phyloP scores from a whole-genome alignment of 331 rosid species.

The Stylosanthes scabra region DNA sequence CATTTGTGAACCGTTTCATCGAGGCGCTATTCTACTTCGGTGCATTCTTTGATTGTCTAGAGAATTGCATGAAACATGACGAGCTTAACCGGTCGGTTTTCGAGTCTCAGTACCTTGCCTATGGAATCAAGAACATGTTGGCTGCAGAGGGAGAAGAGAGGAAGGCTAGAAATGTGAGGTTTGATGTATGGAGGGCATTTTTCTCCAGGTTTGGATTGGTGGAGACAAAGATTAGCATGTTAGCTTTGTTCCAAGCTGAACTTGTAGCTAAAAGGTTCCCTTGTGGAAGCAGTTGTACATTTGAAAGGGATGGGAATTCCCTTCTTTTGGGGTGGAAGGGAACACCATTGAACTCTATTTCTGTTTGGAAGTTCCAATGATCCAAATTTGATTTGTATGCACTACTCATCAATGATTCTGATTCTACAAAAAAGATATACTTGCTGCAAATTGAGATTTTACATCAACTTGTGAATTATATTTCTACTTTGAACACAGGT shows the following conservation, averaged over 20 bases:
- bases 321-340: conserved; percentile 77
- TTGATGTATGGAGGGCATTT: conserved; percentile 75
- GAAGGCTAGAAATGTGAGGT: conserved; percentile 51
- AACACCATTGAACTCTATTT: conserved; percentile 64
- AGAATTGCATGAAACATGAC: conserved; percentile 50
- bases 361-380: conserved; percentile 63
- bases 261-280: conserved; percentile 53
- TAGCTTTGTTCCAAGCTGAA: conserved; percentile 59
- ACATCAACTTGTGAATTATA: no score
- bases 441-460: no score
- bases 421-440: no score
- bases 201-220: conserved; percentile 60
- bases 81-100: conserved; percentile 43
- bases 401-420: no score
- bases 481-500: no score
- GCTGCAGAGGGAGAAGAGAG: conserved; percentile 68
- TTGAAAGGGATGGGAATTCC: conserved; percentile 54
- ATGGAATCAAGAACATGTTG: conserved; percentile 56
- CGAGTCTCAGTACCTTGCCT: conserved; percentile 54
- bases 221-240: conserved; percentile 62
- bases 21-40: conserved; percentile 68
- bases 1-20: conserved; percentile 64
- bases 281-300: conserved; percentile 51
- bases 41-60: conserved; percentile 63
- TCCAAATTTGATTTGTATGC: no score